Evolutionary conservation across 2,329 filamentous ascomycete species (phyloP).

Genomic region (Alternaria alternata): DNA sequence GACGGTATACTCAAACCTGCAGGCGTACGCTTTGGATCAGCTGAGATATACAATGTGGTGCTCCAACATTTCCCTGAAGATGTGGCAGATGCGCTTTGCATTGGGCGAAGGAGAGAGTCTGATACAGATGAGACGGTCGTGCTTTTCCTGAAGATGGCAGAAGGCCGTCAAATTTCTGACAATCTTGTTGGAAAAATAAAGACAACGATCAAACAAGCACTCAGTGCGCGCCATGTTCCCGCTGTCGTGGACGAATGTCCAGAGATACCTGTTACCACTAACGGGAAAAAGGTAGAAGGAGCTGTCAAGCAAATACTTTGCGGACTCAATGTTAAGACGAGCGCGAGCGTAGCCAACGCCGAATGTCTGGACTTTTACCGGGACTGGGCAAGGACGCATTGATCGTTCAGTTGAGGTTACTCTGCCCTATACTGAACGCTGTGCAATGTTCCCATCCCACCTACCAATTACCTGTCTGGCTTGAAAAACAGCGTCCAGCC

Average conservation of each 20-base stretch:
- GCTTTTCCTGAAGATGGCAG: slow-evolving; percentile 82
- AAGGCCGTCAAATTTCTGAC: slow-evolving; percentile 64
- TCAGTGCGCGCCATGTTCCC: slow-evolving; percentile 90
- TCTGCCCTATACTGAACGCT: background rate
- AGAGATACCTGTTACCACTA: slow-evolving; percentile 89
- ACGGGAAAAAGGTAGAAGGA: slow-evolving; percentile 97
- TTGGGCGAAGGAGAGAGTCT: slow-evolving; percentile 74
- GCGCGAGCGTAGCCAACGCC: slow-evolving; percentile 91
- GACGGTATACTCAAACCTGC: slow-evolving; percentile 93
- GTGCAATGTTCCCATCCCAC: background rate
- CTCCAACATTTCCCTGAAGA: slow-evolving; percentile 80
- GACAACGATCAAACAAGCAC: slow-evolving; percentile 72
- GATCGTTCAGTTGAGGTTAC: background rate
- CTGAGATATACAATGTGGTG: slow-evolving; percentile 96
- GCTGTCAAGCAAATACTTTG: slow-evolving; percentile 96
- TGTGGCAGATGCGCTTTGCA: slow-evolving; percentile 85
- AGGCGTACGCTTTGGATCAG: slow-evolving; percentile 89
- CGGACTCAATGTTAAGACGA: slow-evolving; percentile 84
- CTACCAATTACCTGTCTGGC: background rate
- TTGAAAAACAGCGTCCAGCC: background rate
- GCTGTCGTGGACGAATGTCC: slow-evolving; percentile 81
- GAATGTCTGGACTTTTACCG: slow-evolving; percentile 89
- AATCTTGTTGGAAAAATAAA: slow-evolving; percentile 72
- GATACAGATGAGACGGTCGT: slow-evolving; percentile 88
- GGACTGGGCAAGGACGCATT: slow-evolving; percentile 64